These are phyloP conservation scores for Pestalotiopsis sp. DNA, from an alignment of 2,329 filamentous ascomycete species.

Conservation along the genomic window DNA sequence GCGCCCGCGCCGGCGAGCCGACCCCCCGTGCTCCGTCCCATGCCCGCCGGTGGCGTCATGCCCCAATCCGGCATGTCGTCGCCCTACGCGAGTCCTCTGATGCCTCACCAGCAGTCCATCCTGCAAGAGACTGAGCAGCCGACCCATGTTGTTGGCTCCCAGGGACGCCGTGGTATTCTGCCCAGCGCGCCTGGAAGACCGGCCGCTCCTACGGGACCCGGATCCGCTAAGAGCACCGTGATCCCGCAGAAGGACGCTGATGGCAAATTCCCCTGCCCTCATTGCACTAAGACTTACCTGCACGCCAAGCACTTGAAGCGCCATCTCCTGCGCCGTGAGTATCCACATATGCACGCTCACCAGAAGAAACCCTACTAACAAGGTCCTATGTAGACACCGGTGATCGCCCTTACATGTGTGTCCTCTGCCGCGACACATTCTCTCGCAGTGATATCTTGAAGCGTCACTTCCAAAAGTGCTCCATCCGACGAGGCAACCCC, in stretches of 20 bases:
- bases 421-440: constrained; percentile 96
- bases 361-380: constrained; percentile 9
- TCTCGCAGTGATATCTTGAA: constrained; percentile 97
- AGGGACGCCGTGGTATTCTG: constrained; percentile 87
- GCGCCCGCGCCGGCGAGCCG: constrained; percentile 69
- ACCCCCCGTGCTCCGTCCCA: constrained; percentile 67
- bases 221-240: constrained; percentile 74
- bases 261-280: constrained; percentile 96
- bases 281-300: constrained; percentile 97
- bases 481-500: constrained; percentile 91
- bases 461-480: constrained; percentile 99
- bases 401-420: constrained; percentile 97
- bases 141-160: constrained; percentile 92
- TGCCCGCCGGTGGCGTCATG: constrained; percentile 69
- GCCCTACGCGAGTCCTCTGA: constrained; percentile 61
- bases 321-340: constrained; percentile 94
- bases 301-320: constrained; percentile 98
- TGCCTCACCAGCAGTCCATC: constrained; percentile 57
- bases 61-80: constrained; percentile 59
- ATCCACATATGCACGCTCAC: constrained; percentile 3
- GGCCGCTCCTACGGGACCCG: constrained; percentile 72
- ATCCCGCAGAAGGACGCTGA: constrained; percentile 95
- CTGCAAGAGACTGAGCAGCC: constrained; percentile 64
- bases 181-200: constrained; percentile 88
- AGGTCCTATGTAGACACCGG: constrained; percentile 73